A percentile compares a stretch with the other conserved stretches of the same genome.
These are phyloP conservation scores for Zea luxurians DNA, from an alignment of 176 grass and related monocot genomes.

Conservation along the genomic window DNA sequence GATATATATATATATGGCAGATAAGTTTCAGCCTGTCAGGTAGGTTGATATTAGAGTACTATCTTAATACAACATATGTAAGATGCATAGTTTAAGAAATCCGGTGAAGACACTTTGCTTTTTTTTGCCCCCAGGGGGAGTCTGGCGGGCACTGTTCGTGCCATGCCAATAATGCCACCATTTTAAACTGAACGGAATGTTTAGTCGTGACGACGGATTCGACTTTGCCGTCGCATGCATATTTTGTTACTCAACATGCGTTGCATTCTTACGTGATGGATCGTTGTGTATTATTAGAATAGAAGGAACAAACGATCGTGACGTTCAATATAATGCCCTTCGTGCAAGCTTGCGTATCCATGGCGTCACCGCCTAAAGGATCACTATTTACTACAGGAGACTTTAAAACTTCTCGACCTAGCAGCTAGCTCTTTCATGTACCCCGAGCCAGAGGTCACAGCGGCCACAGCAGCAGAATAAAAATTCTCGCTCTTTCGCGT, in stretches of 20 bases:
- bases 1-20: too few species aligned
- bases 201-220: not conserved
- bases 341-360: not conserved
- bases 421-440: too few species aligned
- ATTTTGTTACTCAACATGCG: not conserved
- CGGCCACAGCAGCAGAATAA: too few species aligned
- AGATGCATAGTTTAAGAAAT: too few species aligned
- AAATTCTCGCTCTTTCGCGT: not conserved
- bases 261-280: not conserved
- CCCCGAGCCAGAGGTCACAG: too few species aligned
- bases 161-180: not conserved
- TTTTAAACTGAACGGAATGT: not conserved
- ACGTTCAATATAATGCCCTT: not conserved
- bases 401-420: too few species aligned
- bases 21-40: too few species aligned
- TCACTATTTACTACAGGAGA: too few species aligned
- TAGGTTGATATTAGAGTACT: too few species aligned
- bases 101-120: too few species aligned
- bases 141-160: not conserved
- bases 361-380: not conserved
- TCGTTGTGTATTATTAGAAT: not conserved
- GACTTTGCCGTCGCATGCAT: conserved; percentile 14
- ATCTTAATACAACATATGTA: too few species aligned
- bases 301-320: not conserved
- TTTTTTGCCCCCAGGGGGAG: not conserved